Evolutionary conservation across 2,329 filamentous ascomycete species (phyloP).

Genomic region (Uncinocarpus reesii): DNA sequence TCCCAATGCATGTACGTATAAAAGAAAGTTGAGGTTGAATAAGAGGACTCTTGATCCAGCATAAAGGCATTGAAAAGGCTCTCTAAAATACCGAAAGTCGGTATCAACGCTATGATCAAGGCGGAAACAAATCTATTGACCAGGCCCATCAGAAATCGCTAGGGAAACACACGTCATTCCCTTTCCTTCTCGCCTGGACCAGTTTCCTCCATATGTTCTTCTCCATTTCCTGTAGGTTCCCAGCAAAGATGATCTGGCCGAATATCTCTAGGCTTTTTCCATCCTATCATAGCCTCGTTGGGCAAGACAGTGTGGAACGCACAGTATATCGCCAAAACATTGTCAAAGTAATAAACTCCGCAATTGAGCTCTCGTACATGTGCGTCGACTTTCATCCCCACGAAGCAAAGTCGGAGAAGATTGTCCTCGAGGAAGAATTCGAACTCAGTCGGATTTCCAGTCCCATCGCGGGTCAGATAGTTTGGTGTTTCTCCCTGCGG

Average conservation of each 20-base stretch:
- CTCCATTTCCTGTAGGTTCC: constrained; percentile 10
- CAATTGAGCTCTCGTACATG: constrained; percentile 48
- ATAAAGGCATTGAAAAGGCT: too few relatives aligned
- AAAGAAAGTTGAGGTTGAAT: too few relatives aligned
- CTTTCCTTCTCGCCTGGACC: not conserved
- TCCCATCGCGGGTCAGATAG: constrained; percentile 20
- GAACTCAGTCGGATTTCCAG: constrained; percentile 31
- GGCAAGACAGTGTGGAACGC: constrained; percentile 56
- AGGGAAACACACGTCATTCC: not conserved
- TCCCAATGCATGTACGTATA: not conserved
- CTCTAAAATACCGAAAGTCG: too few relatives aligned
- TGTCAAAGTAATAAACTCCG: constrained; percentile 56
- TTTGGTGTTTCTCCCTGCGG: constrained; percentile 24
- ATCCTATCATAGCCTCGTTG: constrained; percentile 59
- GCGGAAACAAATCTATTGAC: too few relatives aligned
- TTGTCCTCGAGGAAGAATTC: constrained; percentile 60
- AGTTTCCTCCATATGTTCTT: constrained; percentile 9
- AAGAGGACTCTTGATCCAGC: too few relatives aligned
- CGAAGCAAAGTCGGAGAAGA: constrained; percentile 47
- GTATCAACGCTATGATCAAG: too few relatives aligned
- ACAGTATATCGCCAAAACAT: constrained; percentile 45
- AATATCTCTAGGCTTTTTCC: constrained; percentile 46
- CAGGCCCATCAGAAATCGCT: not conserved
- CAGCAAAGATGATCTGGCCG: constrained; percentile 16
- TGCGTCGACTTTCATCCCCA: constrained; percentile 54